Base-by-base conservation (phyloP, 2,329 filamentous ascomycete genomes). In the Clonostachys rosea region DNA sequence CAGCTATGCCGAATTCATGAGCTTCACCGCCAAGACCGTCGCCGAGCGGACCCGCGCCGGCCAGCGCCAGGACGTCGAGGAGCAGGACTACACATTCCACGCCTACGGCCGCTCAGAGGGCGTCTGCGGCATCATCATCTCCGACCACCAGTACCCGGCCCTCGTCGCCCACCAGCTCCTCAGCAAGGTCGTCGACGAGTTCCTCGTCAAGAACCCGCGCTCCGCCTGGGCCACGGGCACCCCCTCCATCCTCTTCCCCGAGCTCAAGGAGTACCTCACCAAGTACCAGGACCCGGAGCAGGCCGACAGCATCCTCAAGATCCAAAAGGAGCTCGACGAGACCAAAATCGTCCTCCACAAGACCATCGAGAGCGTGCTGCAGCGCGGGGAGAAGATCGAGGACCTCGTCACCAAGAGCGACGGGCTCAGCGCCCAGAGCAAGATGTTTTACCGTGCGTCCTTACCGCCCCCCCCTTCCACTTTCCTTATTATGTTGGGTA, bases 261-360 rank as follows among this genome's bases (percentile, higher is more conserved):
- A 86, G 63, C 77, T 97, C 47, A 85, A 89, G 65, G 86, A 90
- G 40, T 95, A 95, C 68, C 64, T 82, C 43, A 60, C 61, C 59
- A 77, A 77, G 60, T 95, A 91, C 71, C 89, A 96, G 73, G 88
- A 96, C 66, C 91, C 92, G 12, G 76, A 84, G 61, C 81, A 95
- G 70, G 91, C 90, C 55, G 91, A 95, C 71, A 92, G 86, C 69
- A 95, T 97, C 64, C 82, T 90, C 76, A 91, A 90, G 78, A 96
- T 99, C 59, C 92, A 97, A 69, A 87, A 90, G 71, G 91, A 99
- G 73, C 78, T 99, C 51, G 91, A 97, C 62, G 91, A 96, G 77
- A 97, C 92, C 51, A 97, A 96, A 80, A 91, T 95, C 62, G 86
- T 96, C 50, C 77, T 99, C 59, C 91, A 97, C 73, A 95, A 97